Evolutionary conservation across 2,329 filamentous ascomycete genomes (phyloP).

Genomic region (Calonectria fujianensis): DNA sequence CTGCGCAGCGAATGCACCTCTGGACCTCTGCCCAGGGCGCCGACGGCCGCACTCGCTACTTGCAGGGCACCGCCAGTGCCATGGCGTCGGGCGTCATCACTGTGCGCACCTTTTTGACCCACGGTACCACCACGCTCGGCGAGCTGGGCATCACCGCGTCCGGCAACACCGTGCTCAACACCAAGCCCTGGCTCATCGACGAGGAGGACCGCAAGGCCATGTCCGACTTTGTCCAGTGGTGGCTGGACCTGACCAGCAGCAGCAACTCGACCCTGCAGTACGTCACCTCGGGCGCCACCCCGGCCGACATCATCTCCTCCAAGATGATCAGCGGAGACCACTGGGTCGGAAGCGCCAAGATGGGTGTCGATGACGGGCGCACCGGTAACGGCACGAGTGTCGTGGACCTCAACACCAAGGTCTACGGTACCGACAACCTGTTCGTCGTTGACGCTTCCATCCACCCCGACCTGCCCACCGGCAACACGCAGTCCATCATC

Average conservation of each 20-base stretch:
- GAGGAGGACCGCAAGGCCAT: constrained; percentile 52
- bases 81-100: constrained; percentile 52
- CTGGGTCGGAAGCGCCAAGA: constrained; percentile 57
- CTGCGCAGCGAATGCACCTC: constrained; percentile 54
- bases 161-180: constrained; percentile 54
- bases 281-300: constrained; percentile 48
- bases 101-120: constrained; percentile 51
- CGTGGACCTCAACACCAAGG: constrained; percentile 73
- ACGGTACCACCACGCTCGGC: constrained; percentile 50
- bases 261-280: constrained; percentile 52
- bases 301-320: constrained; percentile 44
- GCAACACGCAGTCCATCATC: constrained; percentile 55
- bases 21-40: constrained; percentile 53
- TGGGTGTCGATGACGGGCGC: constrained; percentile 71
- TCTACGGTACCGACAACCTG: constrained; percentile 77
- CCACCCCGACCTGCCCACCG: constrained; percentile 68
- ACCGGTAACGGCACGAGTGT: constrained; percentile 68
- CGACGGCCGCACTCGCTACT: constrained; percentile 50
- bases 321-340: constrained; percentile 56
- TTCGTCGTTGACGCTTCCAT: constrained; percentile 78
- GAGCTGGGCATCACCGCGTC: constrained; percentile 51
- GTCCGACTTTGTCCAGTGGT: constrained; percentile 52
- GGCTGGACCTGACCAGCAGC: constrained; percentile 47
- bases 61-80: constrained; percentile 53
- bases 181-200: constrained; percentile 54